Evolutionary conservation across 306 rosid genomes (phyloP).

Genomic region (Urtica urens): DNA sequence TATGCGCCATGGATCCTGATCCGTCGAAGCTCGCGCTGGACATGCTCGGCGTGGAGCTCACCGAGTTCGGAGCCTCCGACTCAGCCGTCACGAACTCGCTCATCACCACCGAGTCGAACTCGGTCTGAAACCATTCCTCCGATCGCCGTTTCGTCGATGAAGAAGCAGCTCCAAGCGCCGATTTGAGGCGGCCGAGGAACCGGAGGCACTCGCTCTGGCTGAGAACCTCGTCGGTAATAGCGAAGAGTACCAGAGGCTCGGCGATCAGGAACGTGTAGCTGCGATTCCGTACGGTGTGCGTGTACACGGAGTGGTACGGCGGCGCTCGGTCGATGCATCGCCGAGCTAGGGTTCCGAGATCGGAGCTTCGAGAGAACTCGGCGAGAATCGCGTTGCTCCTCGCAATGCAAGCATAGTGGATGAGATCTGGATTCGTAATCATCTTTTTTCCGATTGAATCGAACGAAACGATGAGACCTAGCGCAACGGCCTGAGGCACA

Average conservation of each 20-base stretch:
- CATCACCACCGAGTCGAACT: conserved; percentile 34
- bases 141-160: conserved; percentile 10
- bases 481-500: no score
- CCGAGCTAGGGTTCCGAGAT: conserved; percentile 41
- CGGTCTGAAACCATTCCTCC: conserved; percentile 39
- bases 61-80: conserved; percentile 14
- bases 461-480: no score
- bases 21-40: conserved; percentile 11
- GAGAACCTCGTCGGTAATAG: conserved; percentile 38
- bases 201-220: conserved; percentile 35
- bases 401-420: conserved; percentile 72
- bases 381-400: conserved; percentile 44
- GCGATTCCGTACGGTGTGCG: conserved; percentile 49
- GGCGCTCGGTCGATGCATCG: conserved; percentile 58
- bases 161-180: conserved; percentile 21
- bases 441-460: no score
- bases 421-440: conserved; percentile 51
- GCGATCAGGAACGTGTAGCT: conserved; percentile 45
- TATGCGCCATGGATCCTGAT: conserved; percentile 24
- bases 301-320: conserved; percentile 42
- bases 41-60: conserved; percentile 8
- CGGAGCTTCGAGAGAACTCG: conserved; percentile 35
- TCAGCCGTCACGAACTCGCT: conserved; percentile 14
- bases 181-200: conserved; percentile 38
- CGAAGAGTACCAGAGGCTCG: conserved; percentile 46